phyloP scores from a whole-genome alignment of 2,329 filamentous ascomycete species.

The Diaporthe sp. region DNA sequence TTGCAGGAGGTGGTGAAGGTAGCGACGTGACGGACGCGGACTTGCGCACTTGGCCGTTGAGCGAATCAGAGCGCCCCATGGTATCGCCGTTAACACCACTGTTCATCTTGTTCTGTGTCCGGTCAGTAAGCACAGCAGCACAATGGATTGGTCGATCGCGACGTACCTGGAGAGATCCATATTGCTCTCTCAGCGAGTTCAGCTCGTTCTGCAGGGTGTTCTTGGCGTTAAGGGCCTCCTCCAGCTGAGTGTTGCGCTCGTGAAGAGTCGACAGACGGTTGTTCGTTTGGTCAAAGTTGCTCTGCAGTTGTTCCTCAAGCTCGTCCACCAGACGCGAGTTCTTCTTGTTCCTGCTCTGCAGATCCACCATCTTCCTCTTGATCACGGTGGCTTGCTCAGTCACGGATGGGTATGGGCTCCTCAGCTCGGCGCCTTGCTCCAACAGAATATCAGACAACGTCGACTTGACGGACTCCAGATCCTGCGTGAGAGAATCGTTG shows the following conservation, averaged over 20 bases:
- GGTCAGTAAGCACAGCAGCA: conserved; percentile 45
- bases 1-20: conserved; percentile 93
- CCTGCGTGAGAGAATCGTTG: conserved; percentile 71
- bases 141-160: conserved; percentile 9
- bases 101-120: conserved; percentile 67
- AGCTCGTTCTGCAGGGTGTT: conserved; percentile 76
- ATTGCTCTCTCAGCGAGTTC: conserved; percentile 76
- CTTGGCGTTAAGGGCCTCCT: conserved; percentile 80
- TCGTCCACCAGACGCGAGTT: conserved; percentile 93
- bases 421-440: conserved; percentile 60
- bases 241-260: conserved; percentile 80
- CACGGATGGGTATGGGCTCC: conserved; percentile 61
- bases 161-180: conserved; percentile 82
- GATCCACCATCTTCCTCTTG: conserved; percentile 74
- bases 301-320: conserved; percentile 95
- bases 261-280: conserved; percentile 89
- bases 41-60: conserved; percentile 82
- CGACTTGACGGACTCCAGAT: conserved; percentile 73
- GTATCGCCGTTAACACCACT: conserved; percentile 33
- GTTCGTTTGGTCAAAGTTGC: conserved; percentile 91
- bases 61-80: conserved; percentile 71
- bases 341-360: conserved; percentile 84
- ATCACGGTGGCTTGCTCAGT: conserved; percentile 71
- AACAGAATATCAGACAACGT: conserved; percentile 67
- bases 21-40: conserved; percentile 85